Percentiles rank a stretch among this genome's conserved stretches.
These are phyloP conservation scores for Nicotiana tomentosiformis DNA, from an alignment of 257 asterid species.

Conservation along the genomic window DNA sequence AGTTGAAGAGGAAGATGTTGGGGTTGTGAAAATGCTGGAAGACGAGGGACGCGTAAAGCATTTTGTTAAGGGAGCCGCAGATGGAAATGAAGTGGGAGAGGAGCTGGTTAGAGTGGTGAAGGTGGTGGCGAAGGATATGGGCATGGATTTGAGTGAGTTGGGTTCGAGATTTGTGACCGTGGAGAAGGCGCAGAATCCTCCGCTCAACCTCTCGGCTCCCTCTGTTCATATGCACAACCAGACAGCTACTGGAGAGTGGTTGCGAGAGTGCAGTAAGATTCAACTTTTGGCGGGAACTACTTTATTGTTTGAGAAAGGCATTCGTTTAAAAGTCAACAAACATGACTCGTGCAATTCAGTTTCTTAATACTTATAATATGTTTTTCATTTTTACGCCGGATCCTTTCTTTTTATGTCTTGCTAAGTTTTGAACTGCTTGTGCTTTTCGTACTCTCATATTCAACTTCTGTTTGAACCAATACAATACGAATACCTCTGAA, in stretches of 20 bases:
- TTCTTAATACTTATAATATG: too few species aligned
- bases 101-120: constrained; percentile 38
- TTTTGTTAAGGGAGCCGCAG: constrained; percentile 29
- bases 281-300: neutral
- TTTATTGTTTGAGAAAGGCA: neutral
- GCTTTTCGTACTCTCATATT: too few species aligned
- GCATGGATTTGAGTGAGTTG: constrained; percentile 36
- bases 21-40: constrained; percentile 29
- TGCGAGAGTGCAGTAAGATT: neutral
- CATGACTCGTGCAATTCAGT: too few species aligned
- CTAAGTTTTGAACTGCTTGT: too few species aligned
- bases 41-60: constrained; percentile 27
- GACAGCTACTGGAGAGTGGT: neutral
- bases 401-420: too few species aligned
- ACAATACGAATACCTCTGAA: too few species aligned
- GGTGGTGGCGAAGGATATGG: constrained; percentile 37
- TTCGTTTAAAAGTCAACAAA: neutral
- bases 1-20: constrained; percentile 36
- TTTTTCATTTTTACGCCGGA: too few species aligned
- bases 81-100: constrained; percentile 40
- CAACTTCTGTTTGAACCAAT: too few species aligned
- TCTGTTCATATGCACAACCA: constrained; percentile 12
- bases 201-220: constrained; percentile 30
- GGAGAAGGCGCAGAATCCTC: constrained; percentile 41
- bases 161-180: constrained; percentile 34